Conservation (phyloP, 2,329 filamentous ascomycete species). For the Moelleriella libera region DNA sequence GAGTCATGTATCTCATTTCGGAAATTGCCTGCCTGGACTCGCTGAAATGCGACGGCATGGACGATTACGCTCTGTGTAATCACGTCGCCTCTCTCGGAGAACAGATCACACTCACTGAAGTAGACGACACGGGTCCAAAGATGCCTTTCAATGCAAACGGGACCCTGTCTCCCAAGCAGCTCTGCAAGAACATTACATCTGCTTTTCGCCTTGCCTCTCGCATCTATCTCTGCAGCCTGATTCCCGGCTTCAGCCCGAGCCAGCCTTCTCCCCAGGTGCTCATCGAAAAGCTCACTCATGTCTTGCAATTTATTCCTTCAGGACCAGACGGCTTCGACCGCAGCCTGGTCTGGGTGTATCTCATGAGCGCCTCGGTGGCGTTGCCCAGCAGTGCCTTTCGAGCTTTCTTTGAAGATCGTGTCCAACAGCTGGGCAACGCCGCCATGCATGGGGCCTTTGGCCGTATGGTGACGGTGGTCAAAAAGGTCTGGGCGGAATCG, state of each 20-base stretch:
- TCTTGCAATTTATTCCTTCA: constrained; percentile 69
- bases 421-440: constrained; percentile 60
- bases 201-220: constrained; percentile 86
- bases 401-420: constrained; percentile 60
- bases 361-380: constrained; percentile 72
- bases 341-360: constrained; percentile 83
- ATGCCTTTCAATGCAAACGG: constrained; percentile 55
- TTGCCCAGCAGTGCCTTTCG: constrained; percentile 63
- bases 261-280: constrained; percentile 63
- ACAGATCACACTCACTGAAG: constrained; percentile 73
- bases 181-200: constrained; percentile 77
- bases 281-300: constrained; percentile 61
- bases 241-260: constrained; percentile 70
- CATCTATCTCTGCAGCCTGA: constrained; percentile 92
- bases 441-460: constrained; percentile 75
- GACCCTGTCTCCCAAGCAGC: constrained; percentile 65
- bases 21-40: constrained; percentile 94
- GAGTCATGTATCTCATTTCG: constrained; percentile 94
- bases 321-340: constrained; percentile 77
- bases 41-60: constrained; percentile 69
- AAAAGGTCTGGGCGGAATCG: constrained; percentile 75
- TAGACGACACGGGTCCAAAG: constrained; percentile 41
- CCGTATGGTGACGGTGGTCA: constrained; percentile 62
- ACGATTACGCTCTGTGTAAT: constrained; percentile 73
- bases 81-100: constrained; percentile 81